Base-by-base conservation (phyloP, 2,329 filamentous ascomycete genomes). In the Microcyclospora pomicola region DNA sequence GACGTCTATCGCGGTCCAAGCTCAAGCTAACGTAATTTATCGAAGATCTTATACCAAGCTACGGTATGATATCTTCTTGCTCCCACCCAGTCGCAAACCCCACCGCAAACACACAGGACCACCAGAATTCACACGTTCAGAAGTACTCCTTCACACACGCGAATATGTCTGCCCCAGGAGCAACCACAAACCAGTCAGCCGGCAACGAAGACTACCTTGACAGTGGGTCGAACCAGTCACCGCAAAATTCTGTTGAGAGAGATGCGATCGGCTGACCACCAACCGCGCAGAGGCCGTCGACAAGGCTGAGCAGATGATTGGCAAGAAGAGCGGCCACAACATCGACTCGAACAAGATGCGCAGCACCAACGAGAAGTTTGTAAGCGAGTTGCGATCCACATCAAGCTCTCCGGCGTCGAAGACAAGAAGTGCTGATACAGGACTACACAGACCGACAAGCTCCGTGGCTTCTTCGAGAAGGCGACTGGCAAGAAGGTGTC, bases 401-500 rank as follows among this genome's bases (percentile, higher is more conserved):
- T 39, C 31, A 15, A 14, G 19, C 12, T 2, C 14, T 13, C 19
- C 12, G 12, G 13, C n/a, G 7, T 14, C 9, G 13, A 31, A 32
- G 16, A 36, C 12, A 14, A 36, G 7, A 9, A 15, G 30, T 9
- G 12, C 35, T 36, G 35, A 36, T 27, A 4, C 13, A 34, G 16
- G 16, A 7, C 12, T 7, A 24, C 7, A 27, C 32, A 40, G 32
- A 47, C 44, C 13, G 42, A 45, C 36, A 39, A 38, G 39, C 27
- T 41, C 12, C 42, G 46, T 15, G 32, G 30, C 15, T 28, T 38
- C 4, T 41, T 48, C 38, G 42, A 46, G 44, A 46, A 46, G 39
- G 12, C 11, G 29, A 46, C 43, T 11, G 45, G 45, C 41, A 48
- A 48, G 42, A 40, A 48, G 28, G 36, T 45, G 19, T 43, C 46